Conservation (phyloP, 441 rosid genomes). For the California macrophylla region DNA sequence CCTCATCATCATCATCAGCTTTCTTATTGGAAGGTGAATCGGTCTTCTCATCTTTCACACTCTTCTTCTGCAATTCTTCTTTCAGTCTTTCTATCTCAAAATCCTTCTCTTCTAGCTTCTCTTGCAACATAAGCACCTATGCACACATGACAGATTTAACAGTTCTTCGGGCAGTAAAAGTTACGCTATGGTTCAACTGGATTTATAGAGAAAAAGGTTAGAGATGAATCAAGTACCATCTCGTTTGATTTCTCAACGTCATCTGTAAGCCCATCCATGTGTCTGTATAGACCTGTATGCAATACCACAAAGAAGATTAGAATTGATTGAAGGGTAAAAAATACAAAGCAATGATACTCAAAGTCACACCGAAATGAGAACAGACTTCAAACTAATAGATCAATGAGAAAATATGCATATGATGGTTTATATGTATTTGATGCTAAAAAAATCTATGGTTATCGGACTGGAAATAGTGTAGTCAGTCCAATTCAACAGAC, state of each 20-base stretch:
- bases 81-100: conserved; percentile 34
- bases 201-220: not conserved
- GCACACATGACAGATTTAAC: not conserved
- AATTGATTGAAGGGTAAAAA: conserved; percentile 3
- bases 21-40: conserved; percentile 20
- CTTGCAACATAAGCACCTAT: conserved; percentile 65
- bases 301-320: conserved; percentile 20
- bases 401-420: not conserved
- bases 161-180: not conserved
- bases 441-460: not conserved
- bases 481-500: not conserved
- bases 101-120: conserved; percentile 59
- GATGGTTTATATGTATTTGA: not conserved
- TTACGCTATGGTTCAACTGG: not conserved
- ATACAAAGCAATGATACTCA: not conserved
- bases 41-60: conserved; percentile 18
- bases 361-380: not conserved
- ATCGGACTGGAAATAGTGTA: not conserved
- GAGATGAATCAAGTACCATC: conserved; percentile 34
- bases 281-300: conserved; percentile 54
- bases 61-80: conserved; percentile 33
- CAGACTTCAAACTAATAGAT: not conserved
- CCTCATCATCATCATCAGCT: conserved; percentile 13
- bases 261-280: conserved; percentile 68
- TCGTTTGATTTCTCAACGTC: conserved; percentile 85